Base-by-base conservation (phyloP, 495 filamentous ascomycete genomes). In the Penicillium bialowiezense region DNA sequence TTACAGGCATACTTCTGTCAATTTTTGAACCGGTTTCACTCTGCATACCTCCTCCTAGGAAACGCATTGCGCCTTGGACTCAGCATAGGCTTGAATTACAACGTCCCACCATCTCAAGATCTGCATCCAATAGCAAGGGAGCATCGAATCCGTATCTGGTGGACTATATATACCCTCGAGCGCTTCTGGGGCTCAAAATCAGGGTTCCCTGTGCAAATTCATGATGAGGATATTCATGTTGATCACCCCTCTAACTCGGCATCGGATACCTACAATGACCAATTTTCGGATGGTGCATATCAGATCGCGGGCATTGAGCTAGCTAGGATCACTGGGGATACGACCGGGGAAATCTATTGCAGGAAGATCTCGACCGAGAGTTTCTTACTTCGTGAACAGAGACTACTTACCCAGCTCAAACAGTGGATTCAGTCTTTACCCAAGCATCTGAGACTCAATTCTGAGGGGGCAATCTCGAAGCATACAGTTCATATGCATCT, bases 131-230 rank as follows among this genome's bases (percentile, higher is more conserved):
- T 67, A 9, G 63, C 66, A 44, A 53, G 68, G 9, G 62, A 73
- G 31, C 70, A 71, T 24, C 64, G 70, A 2, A 45, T 68, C n/a
- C 62, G 68, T 6, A 57, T 71, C 38, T 71, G 68, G 68, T 71
- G 68, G 68, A 66, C 68, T 3, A 63, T 69, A 19, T 73, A 71
- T 45, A 60, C 63, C n/a, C 68, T 73, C 26, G 68, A 71, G 41
- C 62, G 68, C 21, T 66, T 67, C 56, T 71, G 66, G 66, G 63
- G 63, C 8, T 67, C 64, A n/a, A 71, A 66, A 23, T 60, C 64
- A 47, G 70, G 70, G 2, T 57, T 67, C 15, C 68, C 68, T 7
- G 51, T 63, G 14, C 63, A 69, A 43, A 68, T 73, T 7, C 60
- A 62, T 23, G 70, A 71, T 37, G 66, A 70, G 14, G 70, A 70